These are phyloP conservation scores for Chlorella sp. DNA, from an alignment of 139 green algal species.

Conservation along the genomic window DNA sequence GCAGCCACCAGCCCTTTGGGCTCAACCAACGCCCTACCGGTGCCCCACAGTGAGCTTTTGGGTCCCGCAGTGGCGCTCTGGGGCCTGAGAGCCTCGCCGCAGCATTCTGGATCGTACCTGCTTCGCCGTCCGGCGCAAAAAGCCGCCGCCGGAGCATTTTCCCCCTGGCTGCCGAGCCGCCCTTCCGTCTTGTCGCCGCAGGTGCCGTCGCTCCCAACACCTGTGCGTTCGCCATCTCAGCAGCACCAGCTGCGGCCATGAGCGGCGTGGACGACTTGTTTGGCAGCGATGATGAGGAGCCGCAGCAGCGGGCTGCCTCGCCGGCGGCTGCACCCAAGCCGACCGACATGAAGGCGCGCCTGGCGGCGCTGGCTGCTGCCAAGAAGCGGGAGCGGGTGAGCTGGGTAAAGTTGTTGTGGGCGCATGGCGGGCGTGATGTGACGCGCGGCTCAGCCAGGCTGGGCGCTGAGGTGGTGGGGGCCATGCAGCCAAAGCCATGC, in stretches of 20 bases:
- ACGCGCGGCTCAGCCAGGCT: neutral
- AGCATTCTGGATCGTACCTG: too few species aligned
- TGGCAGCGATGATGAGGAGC: neutral
- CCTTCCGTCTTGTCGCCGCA: neutral
- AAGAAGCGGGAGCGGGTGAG: conserved; percentile 17
- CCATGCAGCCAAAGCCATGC: neutral
- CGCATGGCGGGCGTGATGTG: neutral
- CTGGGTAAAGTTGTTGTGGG: neutral
- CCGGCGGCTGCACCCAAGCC: neutral
- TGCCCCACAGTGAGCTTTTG: too few species aligned
- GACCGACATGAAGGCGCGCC: conserved; percentile 2
- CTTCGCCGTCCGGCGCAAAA: too few species aligned
- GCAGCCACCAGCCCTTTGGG: too few species aligned
- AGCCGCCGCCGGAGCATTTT: too few species aligned
- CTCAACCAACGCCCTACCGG: too few species aligned
- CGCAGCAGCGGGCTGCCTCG: neutral
- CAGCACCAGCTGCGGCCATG: neutral
- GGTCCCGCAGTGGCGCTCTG: too few species aligned
- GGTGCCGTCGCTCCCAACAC: neutral
- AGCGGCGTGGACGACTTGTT: conserved; percentile 22
- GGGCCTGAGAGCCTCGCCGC: too few species aligned
- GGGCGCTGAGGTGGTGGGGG: neutral
- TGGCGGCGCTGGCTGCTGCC: conserved; percentile 4
- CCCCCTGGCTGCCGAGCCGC: neutral
- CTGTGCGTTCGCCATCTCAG: neutral